phyloP scores from a whole-genome alignment of 352 stramenopile genomes.

The Globisporangium carolinianum region DNA sequence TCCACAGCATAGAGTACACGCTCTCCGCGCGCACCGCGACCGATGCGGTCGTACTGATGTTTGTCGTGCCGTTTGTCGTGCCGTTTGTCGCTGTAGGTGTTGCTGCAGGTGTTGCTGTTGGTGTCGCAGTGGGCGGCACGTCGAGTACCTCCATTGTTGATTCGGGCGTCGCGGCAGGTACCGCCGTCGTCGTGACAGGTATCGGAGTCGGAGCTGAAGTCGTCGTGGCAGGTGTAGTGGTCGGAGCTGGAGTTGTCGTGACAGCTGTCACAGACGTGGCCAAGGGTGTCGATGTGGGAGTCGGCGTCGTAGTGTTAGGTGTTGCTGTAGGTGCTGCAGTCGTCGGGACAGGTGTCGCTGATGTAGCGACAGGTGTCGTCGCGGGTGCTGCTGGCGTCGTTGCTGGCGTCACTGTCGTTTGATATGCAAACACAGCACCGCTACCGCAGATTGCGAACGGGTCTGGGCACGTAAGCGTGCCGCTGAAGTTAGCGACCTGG shows the following conservation, averaged over 20 bases:
- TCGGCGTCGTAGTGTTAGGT: no score
- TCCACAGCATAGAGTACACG: background rate
- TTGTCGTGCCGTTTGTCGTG: background rate
- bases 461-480: slow-evolving; percentile 57
- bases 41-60: background rate
- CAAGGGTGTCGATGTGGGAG: background rate
- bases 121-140: no score
- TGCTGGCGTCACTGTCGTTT: background rate
- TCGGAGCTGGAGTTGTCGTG: background rate
- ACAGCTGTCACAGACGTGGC: background rate
- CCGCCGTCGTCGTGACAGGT: background rate
- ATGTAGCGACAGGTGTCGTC: background rate
- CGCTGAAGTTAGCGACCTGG: slow-evolving; percentile 36
- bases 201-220: background rate
- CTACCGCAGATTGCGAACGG: slow-evolving; percentile 42
- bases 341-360: background rate
- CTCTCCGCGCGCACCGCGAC: background rate
- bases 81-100: no score
- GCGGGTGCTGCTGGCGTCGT: background rate
- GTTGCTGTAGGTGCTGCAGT: background rate
- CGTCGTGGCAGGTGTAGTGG: background rate
- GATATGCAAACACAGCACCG: background rate
- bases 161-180: no score
- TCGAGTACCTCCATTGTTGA: no score
- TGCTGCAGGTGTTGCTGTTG: no score